Evolutionary conservation across 2,329 filamentous ascomycete species (phyloP), one percentile per base, ranked within the genome.

Genomic region (Phialophora expanda): DNA sequence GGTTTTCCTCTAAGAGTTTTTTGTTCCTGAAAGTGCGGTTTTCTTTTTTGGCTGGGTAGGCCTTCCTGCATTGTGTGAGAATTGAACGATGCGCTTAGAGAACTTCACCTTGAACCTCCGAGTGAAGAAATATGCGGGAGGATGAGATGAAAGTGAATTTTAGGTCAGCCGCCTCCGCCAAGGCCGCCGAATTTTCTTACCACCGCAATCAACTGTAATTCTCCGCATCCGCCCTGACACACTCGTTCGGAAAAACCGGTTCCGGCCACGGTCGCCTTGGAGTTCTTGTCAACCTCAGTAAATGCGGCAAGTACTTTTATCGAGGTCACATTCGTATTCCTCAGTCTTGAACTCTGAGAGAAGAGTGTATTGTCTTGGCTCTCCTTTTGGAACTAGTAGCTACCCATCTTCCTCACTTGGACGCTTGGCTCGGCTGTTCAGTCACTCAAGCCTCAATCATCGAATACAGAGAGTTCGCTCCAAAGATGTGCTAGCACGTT

Each of bases 251-350:
- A 34, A 50, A 41, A 59, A 22, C 22, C 51, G n/a, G 9, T 24
- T 34, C 26, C 44, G 44, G n/a, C 20, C 28, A 32, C 46, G 5
- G 8, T 26, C 24, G n/a, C n/a, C 51, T 44, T 32, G 5, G 4
- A 34, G 8, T 30, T 38, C 2, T 26, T 20, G 28, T 14, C 24
- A 6, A 12, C 46, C 17, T 22, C 26, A 38, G 20, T 61, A 38
- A 54, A 61, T 61, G 58, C 46, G 17, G 30, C 48, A 53, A 30
- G 14, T 14, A 41, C n/a, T 34, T 20, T 34, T 53, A 17, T 53
- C 32, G 12, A 54, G 20, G 46, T 11, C 48, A 24, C 20, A 8
- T 9, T 38, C 4, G 4, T 30, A n/a, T 38, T 12, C 3, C 34
- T 26, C 28, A 38, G 26, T 41, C 9, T 38, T 28, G 4, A 24